These are phyloP conservation scores for Colletotrichum spinosum DNA, from an alignment of 2,329 filamentous ascomycete species.

Conservation along the genomic window DNA sequence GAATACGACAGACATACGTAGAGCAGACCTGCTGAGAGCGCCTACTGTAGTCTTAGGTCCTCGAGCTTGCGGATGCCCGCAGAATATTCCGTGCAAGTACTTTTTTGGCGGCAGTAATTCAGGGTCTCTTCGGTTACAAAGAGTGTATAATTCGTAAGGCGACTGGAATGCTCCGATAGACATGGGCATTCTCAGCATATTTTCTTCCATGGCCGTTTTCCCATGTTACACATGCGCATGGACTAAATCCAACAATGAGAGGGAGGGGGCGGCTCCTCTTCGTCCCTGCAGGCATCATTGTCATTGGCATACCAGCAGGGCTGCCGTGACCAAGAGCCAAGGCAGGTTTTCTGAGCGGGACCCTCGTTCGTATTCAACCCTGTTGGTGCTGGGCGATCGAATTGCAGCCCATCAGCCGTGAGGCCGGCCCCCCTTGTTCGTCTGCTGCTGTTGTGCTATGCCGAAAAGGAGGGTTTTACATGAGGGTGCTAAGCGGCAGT, in stretches of 20 bases:
- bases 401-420: constrained; percentile 14
- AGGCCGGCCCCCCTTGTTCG: too few relatives aligned
- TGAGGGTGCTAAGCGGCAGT: neutral
- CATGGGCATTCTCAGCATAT: neutral
- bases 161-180: constrained; percentile 18
- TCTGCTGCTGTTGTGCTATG: constrained; percentile 3
- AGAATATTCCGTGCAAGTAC: too few relatives aligned
- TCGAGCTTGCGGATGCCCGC: constrained; percentile 3
- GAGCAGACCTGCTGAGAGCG: neutral
- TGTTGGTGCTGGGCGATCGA: constrained; percentile 31
- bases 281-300: constrained; percentile 23
- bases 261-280: neutral
- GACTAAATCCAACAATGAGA: neutral
- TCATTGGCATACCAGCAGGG: constrained; percentile 7
- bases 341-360: constrained; percentile 28
- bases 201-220: neutral
- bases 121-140: constrained; percentile 10
- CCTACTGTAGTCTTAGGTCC: constrained; percentile 3
- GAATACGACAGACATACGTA: neutral
- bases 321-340: constrained; percentile 30
- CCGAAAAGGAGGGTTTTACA: constrained; percentile 10
- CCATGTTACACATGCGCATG: too few relatives aligned
- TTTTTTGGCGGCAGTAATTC: neutral
- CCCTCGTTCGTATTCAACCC: constrained; percentile 36
- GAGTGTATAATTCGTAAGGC: constrained; percentile 8